Conservation (phyloP, 2,329 filamentous ascomycete genomes). For the Lasiodiplodia sp. region DNA sequence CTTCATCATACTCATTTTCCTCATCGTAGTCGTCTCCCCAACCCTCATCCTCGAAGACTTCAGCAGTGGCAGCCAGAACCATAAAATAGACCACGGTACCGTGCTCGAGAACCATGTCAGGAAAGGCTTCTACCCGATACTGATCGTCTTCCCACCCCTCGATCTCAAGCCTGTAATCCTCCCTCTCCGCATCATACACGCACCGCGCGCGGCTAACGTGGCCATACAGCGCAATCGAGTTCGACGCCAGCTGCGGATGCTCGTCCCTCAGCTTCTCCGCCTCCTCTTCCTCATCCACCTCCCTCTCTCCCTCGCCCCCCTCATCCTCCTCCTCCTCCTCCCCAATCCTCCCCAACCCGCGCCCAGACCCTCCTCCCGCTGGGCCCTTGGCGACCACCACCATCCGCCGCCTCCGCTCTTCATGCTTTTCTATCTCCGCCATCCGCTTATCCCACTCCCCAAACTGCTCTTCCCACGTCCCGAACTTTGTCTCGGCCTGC, state of each 20-base stretch:
- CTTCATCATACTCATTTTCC: not conserved
- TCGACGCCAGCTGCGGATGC: not conserved
- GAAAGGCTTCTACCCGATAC: not conserved
- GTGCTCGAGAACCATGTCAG: not conserved
- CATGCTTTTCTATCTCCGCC: not conserved
- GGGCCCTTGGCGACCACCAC: not conserved
- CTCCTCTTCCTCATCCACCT: not conserved
- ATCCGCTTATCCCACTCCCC: not conserved
- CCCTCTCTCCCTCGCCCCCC: not conserved
- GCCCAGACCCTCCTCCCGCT: not conserved
- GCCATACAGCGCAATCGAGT: not conserved
- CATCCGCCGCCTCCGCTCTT: not conserved
- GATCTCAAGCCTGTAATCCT: not conserved
- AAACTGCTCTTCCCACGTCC: constrained; percentile 3
- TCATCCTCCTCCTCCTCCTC: not conserved
- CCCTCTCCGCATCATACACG: not conserved
- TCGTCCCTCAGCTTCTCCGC: not conserved
- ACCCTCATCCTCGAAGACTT: not conserved
- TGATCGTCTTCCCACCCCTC: not conserved
- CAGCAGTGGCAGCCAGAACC: not conserved
- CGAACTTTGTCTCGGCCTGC: not conserved
- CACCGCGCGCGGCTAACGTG: not conserved
- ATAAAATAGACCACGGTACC: not conserved
- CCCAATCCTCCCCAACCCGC: not conserved
- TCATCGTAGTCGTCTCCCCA: not conserved